Evolutionary conservation across 805 yeast species (phyloP).

Genomic region (Candida nitratophila): DNA sequence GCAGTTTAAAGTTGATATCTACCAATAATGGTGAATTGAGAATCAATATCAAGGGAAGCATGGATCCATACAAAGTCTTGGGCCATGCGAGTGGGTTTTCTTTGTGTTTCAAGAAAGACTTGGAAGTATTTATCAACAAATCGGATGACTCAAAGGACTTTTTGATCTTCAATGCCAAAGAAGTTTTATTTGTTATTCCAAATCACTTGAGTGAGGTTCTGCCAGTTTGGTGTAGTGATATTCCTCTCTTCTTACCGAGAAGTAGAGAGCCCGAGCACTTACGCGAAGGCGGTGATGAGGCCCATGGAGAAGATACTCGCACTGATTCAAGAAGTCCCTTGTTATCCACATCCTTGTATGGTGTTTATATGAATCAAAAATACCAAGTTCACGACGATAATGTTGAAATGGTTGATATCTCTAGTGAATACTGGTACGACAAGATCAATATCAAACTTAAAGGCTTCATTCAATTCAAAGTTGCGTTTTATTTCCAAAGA

Average conservation of each 20-base stretch:
- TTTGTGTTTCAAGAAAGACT: constrained; percentile 60
- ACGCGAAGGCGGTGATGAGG: not conserved
- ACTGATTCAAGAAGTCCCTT: constrained; percentile 2
- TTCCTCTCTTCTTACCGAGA: constrained; percentile 39
- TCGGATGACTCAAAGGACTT: constrained; percentile 64
- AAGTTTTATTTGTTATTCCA: constrained; percentile 67
- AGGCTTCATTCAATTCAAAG: constrained; percentile 53
- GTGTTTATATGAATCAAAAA: constrained; percentile 15
- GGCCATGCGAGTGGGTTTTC: constrained; percentile 71
- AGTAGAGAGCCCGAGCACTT: constrained; percentile 9
- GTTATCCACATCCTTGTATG: constrained; percentile 17
- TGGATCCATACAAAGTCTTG: constrained; percentile 69
- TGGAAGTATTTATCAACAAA: constrained; percentile 54
- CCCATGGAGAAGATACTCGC: not conserved
- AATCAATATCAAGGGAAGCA: constrained; percentile 63
- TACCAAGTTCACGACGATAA: constrained; percentile 7
- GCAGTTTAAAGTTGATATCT: constrained; percentile 46
- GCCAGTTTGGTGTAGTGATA: constrained; percentile 51
- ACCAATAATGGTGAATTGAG: constrained; percentile 43
- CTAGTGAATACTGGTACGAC: constrained; percentile 26
- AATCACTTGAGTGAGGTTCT: constrained; percentile 53
- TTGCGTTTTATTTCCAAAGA: constrained; percentile 56
- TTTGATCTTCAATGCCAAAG: constrained; percentile 53
- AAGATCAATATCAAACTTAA: constrained; percentile 50
- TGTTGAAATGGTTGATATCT: constrained; percentile 1